These are phyloP conservation scores for Candida dendrica DNA, from an alignment of 805 yeast species.

Conservation along the genomic window DNA sequence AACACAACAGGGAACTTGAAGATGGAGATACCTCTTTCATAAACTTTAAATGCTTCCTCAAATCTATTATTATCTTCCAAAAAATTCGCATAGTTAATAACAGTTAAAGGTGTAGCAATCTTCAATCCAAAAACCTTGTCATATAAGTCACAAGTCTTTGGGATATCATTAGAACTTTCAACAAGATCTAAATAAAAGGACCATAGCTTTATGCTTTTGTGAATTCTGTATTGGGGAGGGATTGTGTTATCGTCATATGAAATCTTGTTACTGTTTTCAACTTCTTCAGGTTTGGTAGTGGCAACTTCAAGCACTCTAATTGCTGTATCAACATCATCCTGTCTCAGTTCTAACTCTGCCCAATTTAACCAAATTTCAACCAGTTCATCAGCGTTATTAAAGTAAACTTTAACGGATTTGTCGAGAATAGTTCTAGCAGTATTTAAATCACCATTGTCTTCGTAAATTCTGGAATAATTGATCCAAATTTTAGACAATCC, in stretches of 20 bases:
- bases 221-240: slow-evolving; percentile 52
- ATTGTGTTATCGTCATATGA: slow-evolving; percentile 33
- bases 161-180: slow-evolving; percentile 45
- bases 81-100: slow-evolving; percentile 61
- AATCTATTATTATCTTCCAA: slow-evolving; percentile 39
- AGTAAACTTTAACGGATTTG: slow-evolving; percentile 68
- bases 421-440: slow-evolving; percentile 59
- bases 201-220: slow-evolving; percentile 65
- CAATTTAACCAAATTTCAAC: slow-evolving; percentile 68
- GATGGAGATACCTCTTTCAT: slow-evolving; percentile 57
- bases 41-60: slow-evolving; percentile 50
- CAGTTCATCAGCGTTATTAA: slow-evolving; percentile 51
- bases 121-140: slow-evolving; percentile 49
- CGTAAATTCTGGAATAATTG: slow-evolving; percentile 59
- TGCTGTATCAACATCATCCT: slow-evolving; percentile 39
- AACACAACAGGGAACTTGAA: slow-evolving; percentile 57
- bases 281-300: slow-evolving; percentile 15
- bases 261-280: slow-evolving; percentile 27
- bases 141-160: slow-evolving; percentile 34
- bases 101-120: slow-evolving; percentile 60
- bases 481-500: slow-evolving; percentile 62
- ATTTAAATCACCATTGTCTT: slow-evolving; percentile 41
- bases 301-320: slow-evolving; percentile 34
- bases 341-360: slow-evolving; percentile 57
- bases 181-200: slow-evolving; percentile 61